Evolutionary conservation across 192 early-diverging fungal genomes (phyloP).

Genomic region (Dissophora ornata): DNA sequence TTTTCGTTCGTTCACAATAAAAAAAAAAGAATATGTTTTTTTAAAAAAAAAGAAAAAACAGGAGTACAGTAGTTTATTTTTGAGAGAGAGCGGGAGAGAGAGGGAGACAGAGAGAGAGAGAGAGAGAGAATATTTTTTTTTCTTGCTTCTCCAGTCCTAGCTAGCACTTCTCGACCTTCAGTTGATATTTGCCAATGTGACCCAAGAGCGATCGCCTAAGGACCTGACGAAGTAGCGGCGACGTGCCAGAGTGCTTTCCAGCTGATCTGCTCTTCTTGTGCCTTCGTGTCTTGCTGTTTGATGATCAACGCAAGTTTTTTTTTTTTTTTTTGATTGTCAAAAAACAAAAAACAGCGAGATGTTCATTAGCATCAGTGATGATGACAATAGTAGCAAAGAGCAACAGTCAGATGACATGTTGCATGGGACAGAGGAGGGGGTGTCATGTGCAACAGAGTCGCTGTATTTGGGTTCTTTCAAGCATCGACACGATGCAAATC

Average conservation of each 20-base stretch:
- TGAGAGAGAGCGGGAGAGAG: neutral
- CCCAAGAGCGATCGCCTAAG: constrained; percentile 52
- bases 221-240: constrained; percentile 54
- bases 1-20: constrained; percentile 3
- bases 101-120: neutral
- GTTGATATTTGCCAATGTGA: constrained; percentile 51
- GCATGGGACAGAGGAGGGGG: neutral
- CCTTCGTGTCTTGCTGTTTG: constrained; percentile 55
- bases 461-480: no score
- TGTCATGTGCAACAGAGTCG: neutral
- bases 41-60: neutral
- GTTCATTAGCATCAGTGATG: constrained; percentile 31
- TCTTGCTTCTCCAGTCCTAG: no score
- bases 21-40: neutral
- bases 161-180: constrained; percentile 28
- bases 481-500: no score
- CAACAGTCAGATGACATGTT: no score
- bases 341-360: constrained; percentile 6
- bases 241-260: constrained; percentile 54
- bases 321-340: constrained; percentile 3
- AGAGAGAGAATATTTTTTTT: no score
- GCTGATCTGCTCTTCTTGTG: constrained; percentile 52
- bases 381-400: neutral
- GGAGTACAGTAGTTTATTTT: neutral
- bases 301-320: neutral